Conservation (phyloP, 177 flowering plant genomes). For the Tripterygium wilfordii region DNA sequence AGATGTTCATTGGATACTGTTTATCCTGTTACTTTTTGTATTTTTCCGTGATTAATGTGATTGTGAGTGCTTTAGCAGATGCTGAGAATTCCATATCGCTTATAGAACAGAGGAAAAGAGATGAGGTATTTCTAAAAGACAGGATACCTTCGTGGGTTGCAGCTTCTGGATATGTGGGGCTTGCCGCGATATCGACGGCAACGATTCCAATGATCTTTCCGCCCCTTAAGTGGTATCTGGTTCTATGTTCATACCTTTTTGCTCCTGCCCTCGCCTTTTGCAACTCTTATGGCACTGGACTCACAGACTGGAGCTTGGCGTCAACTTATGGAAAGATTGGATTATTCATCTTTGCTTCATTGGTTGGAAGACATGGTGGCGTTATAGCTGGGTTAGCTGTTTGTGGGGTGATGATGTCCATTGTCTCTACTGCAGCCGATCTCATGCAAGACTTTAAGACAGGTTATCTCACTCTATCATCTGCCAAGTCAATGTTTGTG, state of each 20-base stretch:
- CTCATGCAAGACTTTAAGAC: constrained; percentile 99
- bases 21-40: too few relatives aligned
- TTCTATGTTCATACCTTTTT: constrained; percentile 65
- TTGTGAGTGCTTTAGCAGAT: constrained; percentile 46
- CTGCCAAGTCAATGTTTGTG: constrained; percentile 92
- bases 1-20: too few relatives aligned
- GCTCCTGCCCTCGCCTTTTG: constrained; percentile 98
- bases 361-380: constrained; percentile 79
- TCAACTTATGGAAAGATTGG: constrained; percentile 93
- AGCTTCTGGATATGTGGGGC: constrained; percentile 72
- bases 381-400: constrained; percentile 89
- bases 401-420: constrained; percentile 94
- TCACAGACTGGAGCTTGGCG: constrained; percentile 94
- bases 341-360: constrained; percentile 74
- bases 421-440: constrained; percentile 96
- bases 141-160: constrained; percentile 82
- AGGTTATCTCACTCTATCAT: constrained; percentile 87
- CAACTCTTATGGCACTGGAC: constrained; percentile 95
- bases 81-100: constrained; percentile 37
- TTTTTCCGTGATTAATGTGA: too few relatives aligned
- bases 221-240: constrained; percentile 86
- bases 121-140: constrained; percentile 71
- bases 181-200: constrained; percentile 86
- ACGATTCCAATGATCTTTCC: constrained; percentile 82
- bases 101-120: constrained; percentile 52